Evolutionary conservation across 75 land plant genomes (phyloP).

Genomic region (Isoetes taiwanensis): DNA sequence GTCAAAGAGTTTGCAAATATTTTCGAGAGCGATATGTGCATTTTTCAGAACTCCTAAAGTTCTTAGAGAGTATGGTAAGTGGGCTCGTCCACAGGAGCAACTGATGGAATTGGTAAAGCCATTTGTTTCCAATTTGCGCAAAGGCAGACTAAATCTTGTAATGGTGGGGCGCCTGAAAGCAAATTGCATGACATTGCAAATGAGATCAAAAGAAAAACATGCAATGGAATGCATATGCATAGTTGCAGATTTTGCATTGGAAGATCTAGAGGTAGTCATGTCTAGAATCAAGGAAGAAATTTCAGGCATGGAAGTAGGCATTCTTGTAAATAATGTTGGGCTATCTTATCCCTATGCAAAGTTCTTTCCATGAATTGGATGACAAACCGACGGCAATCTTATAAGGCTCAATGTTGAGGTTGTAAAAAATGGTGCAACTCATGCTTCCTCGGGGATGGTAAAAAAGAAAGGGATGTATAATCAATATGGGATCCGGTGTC

Average conservation of each 20-base stretch:
- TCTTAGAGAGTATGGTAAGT: no score
- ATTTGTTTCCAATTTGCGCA: conserved; percentile 58
- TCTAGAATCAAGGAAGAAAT: conserved; percentile 29
- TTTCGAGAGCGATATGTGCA: no score
- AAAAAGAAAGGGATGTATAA: conserved; percentile 68
- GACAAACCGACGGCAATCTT: conserved; percentile 23
- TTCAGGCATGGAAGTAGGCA: conserved; percentile 58
- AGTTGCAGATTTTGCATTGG: conserved; percentile 55
- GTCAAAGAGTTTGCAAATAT: no score
- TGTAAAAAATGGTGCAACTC: conserved; percentile 30
- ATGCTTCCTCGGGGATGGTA: conserved; percentile 49
- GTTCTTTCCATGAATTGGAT: conserved; percentile 79
- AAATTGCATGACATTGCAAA: conserved; percentile 43
- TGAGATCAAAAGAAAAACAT: conserved; percentile 26
- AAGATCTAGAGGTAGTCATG: conserved; percentile 32
- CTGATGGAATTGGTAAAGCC: conserved; percentile 81
- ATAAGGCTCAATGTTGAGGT: conserved; percentile 40
- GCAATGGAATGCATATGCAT: no score
- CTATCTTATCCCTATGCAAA: conserved; percentile 69
- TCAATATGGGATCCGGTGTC: conserved; percentile 90
- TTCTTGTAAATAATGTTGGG: conserved; percentile 83
- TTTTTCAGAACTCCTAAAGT: no score
- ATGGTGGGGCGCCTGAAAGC: conserved; percentile 56
- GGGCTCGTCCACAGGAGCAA: conserved; percentile 82
- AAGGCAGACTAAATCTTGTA: conserved; percentile 51